Base-by-base conservation (phyloP, 495 filamentous ascomycete species). In the Glonium stellatum region DNA sequence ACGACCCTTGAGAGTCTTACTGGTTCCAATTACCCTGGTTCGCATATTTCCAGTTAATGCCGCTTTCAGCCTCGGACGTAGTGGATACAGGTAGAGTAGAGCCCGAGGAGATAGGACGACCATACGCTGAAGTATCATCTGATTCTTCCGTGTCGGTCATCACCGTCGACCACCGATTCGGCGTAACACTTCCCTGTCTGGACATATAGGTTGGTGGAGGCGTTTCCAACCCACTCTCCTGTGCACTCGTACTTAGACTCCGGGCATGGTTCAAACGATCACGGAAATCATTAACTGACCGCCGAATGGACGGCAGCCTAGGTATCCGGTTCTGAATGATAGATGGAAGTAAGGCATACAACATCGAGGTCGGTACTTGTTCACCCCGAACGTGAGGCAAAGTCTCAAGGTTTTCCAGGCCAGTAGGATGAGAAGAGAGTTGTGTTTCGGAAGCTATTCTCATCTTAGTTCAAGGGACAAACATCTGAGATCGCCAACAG, bases 11-110 rank as follows among this genome's bases (percentile, higher is more conserved):
- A 15, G 15, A 18, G 8, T 44, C 27, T 31, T 31, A 2, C 27
- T 31, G 27, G 6, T 3, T 22, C 8, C 51, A 22, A 58, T 15
- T 66, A 76, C 76, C 76, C 68, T 76, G 75, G 62, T 70, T 72
- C 8, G 73, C 75, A 69, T 74, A 79, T 59, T 74, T 77, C 76
- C 75, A 78, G n/a, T 65, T 65, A 46, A 78, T 73, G 5, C 70
- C 75, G 55, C 67, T 73, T 39, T 67, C 63, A 11, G 56, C 63
- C 34, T 73, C 71, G 25, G 62, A 54, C 12, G 70, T 6, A n/a
- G 23, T 19, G 25, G 56, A 63, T 0, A 62, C 13, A 0, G 59
- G 54, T 5, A 58, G 56, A 19, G 57, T 23, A 31, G 39, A 57
- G 19, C 31, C 23, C 0, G 59, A 62, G 11, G 65, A 66, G 25